phyloP scores from a whole-genome alignment of 805 yeast genomes.

The Schizosaccharomyces japonicus region DNA sequence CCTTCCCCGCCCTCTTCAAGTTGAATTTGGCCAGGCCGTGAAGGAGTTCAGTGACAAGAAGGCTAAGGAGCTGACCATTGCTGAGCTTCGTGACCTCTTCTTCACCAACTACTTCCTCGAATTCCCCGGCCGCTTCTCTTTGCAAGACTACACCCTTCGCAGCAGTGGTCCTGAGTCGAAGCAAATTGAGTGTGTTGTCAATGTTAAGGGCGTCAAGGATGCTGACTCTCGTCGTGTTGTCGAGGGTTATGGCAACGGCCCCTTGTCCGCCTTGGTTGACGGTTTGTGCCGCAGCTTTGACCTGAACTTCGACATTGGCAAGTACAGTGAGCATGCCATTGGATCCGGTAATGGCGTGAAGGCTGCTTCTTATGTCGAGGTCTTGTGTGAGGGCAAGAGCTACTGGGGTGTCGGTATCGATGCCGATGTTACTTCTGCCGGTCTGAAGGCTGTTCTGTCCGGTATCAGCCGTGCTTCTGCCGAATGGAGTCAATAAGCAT shows the following conservation, averaged over 20 bases:
- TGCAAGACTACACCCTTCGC: constrained; percentile 23
- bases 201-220: constrained; percentile 19
- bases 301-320: constrained; percentile 32
- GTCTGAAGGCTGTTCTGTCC: constrained; percentile 28
- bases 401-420: constrained; percentile 85
- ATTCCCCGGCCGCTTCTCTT: constrained; percentile 13
- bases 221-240: not conserved
- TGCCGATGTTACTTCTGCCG: constrained; percentile 72
- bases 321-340: constrained; percentile 59
- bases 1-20: constrained; percentile 59
- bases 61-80: constrained; percentile 46
- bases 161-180: constrained; percentile 23
- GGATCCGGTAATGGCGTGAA: constrained; percentile 46
- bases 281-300: constrained; percentile 30
- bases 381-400: constrained; percentile 16
- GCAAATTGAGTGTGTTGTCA: constrained; percentile 24
- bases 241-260: constrained; percentile 56
- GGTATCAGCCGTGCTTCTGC: constrained; percentile 9
- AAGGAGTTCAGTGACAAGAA: constrained; percentile 43
- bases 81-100: constrained; percentile 43
- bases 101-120: constrained; percentile 31
- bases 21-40: constrained; percentile 47
- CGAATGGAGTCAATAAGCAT: not conserved
- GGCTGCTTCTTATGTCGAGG: constrained; percentile 59
- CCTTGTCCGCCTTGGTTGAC: constrained; percentile 48